Evolutionary conservation across 129 eudicot species (phyloP), one percentile per base, ranked within the genome.

Genomic region (Erigeron canadensis): DNA sequence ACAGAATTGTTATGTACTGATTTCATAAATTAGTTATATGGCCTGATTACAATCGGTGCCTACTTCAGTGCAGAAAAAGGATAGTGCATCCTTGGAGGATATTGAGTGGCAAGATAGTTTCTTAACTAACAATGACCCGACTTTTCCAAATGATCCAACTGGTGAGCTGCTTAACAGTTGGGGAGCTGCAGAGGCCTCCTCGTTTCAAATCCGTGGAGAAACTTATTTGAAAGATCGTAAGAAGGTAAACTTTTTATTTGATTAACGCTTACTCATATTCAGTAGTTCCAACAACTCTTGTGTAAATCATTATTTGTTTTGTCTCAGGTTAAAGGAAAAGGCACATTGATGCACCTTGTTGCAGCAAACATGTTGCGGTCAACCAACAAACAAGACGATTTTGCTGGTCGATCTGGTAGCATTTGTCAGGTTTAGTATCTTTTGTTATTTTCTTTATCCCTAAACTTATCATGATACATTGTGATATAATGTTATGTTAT

Each of bases 111-210:
- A 84, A 77, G 91, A 89, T 43, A 71, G 76, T 65, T 50, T 72
- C 57, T 79, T 80, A 65, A 70, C 81, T 74, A 79, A 80, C 47
- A 84, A 89, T 69, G 96, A 89, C 8, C 41, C 70, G n/a, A 79
- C 91, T 45, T 89, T 89, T 79, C 96, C 87, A 46, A 81, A 84
- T 61, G 96, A 89, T 78, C 89, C 96, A 67, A 69, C 83, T 23
- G 84, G 91, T 67, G 82, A 72, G 34, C 23, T 86, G 71, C 81
- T 69, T 55, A 86, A 84, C 71, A 89, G 87, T 76, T 89, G 96
- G 85, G 84, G 87, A 38, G 81, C 81, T 71, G 86, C 87, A 22
- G 96, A 89, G 61, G 80, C 89, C 64, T 77, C 81, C 41, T 69
- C 87, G 2, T 89, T 89, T 81, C 75, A 80, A 12, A 72, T 89